Evolutionary conservation across 1,139 yeast genomes (phyloP).

Genomic region (Candida pseudoviswanathii): DNA sequence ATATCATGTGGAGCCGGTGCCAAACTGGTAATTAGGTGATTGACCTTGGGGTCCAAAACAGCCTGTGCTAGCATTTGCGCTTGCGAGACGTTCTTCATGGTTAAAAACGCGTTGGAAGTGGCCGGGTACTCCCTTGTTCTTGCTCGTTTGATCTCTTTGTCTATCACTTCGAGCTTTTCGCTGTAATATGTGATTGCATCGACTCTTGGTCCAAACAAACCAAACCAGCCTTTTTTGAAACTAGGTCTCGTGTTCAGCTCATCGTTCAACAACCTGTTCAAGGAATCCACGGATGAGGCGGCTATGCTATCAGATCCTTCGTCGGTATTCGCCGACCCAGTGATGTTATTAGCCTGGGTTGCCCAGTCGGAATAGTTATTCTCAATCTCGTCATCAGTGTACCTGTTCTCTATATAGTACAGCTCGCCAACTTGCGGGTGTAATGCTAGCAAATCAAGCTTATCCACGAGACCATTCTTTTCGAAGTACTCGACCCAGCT

Average conservation of each 20-base stretch:
- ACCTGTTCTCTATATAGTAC: constrained; percentile 8
- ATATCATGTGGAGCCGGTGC: constrained; percentile 92
- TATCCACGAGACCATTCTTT: constrained; percentile 31
- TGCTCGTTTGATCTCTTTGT: constrained; percentile 57
- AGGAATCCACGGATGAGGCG: constrained; percentile 3
- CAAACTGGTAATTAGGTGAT: constrained; percentile 67
- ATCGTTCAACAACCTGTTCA: constrained; percentile 25
- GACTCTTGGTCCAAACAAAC: constrained; percentile 56
- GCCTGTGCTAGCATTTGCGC: constrained; percentile 94
- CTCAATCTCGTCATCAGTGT: constrained; percentile 11
- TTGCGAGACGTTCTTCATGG: constrained; percentile 82
- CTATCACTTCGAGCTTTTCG: constrained; percentile 55
- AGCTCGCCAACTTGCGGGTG: constrained; percentile 34
- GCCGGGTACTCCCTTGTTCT: constrained; percentile 67
- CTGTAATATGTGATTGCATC: constrained; percentile 70
- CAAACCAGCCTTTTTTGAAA: constrained; percentile 51
- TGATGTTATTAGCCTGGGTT: neutral
- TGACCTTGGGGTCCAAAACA: constrained; percentile 75
- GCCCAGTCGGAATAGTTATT: constrained; percentile 16
- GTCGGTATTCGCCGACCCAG: constrained; percentile 18
- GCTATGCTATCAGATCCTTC: constrained; percentile 20
- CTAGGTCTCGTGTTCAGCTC: constrained; percentile 48
- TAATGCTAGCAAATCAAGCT: constrained; percentile 30
- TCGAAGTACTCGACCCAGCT: constrained; percentile 78
- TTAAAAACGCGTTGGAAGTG: constrained; percentile 67